Evolutionary conservation across 768 basidiomycete species (phyloP).

Genomic region (Rhizopogon salebrosus): DNA sequence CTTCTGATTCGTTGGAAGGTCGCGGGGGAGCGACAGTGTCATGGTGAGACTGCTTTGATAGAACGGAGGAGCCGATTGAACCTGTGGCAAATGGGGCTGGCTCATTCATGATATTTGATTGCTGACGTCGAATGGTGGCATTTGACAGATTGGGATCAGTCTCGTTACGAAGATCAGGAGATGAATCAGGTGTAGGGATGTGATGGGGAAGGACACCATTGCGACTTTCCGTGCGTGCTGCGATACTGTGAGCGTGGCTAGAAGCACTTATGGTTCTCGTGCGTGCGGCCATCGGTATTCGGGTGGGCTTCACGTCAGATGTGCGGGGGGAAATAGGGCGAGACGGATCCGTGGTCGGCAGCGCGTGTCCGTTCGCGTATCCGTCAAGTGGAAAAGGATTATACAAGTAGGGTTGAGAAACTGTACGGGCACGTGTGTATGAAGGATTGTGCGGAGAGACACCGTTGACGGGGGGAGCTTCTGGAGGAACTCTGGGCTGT

Average conservation of each 20-base stretch:
- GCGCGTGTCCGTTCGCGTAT: constrained; percentile 20
- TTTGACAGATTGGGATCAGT: constrained; percentile 27
- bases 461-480: constrained; percentile 22
- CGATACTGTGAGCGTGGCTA: constrained; percentile 30
- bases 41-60: constrained; percentile 27
- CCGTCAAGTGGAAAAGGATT: constrained; percentile 31
- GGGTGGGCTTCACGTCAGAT: constrained; percentile 36
- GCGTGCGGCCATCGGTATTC: constrained; percentile 43
- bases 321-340: constrained; percentile 43
- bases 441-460: constrained; percentile 26
- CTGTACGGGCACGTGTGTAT: constrained; percentile 54
- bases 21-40: constrained; percentile 38
- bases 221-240: constrained; percentile 32
- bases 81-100: constrained; percentile 52
- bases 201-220: constrained; percentile 25
- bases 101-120: constrained; percentile 56
- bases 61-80: constrained; percentile 40
- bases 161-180: constrained; percentile 26
- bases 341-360: constrained; percentile 32
- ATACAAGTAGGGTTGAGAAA: constrained; percentile 54
- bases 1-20: constrained; percentile 70
- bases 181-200: constrained; percentile 22
- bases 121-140: constrained; percentile 31
- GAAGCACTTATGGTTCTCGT: constrained; percentile 36
- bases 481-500: constrained; percentile 27